A percentile compares a stretch with the other conserved stretches of the same genome.
Conservation (phyloP, 1,284 basidiomycete genomes). For the Cryptococcus hybrid region DNA sequence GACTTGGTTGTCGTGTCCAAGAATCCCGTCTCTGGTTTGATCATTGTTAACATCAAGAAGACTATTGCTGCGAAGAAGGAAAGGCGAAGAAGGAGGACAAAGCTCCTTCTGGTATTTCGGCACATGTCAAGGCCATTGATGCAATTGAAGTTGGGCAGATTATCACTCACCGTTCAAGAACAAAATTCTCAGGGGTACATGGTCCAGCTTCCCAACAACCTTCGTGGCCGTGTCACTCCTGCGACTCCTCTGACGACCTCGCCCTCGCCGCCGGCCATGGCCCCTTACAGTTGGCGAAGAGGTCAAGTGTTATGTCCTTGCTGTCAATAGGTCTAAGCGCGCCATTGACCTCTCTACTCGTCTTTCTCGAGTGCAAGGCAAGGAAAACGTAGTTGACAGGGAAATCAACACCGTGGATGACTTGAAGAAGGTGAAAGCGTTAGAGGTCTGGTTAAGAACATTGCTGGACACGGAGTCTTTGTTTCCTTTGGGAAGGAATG, state of each 20-base stretch:
- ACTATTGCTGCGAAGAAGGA: slow-evolving; percentile 1
- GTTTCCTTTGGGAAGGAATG: slow-evolving; percentile 75
- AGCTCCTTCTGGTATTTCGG: slow-evolving; percentile 56
- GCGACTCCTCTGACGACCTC: slow-evolving; percentile 79
- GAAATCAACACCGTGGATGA: slow-evolving; percentile 66
- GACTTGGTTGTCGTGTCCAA: slow-evolving; percentile 87
- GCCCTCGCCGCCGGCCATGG: slow-evolving; percentile 42
- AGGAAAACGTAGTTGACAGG: slow-evolving; percentile 58
- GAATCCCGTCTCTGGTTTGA: slow-evolving; percentile 79
- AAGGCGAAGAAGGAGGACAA: slow-evolving; percentile 18
- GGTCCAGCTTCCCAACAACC: slow-evolving; percentile 66
- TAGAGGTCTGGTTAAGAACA: slow-evolving; percentile 84
- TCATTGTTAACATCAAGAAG: slow-evolving; percentile 71
- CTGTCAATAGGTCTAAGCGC: slow-evolving; percentile 63
- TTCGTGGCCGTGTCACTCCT: slow-evolving; percentile 76
- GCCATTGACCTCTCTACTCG: slow-evolving; percentile 77
- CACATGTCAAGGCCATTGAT: slow-evolving; percentile 60
- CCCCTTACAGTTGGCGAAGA: slow-evolving; percentile 67
- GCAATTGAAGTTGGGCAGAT: slow-evolving; percentile 67
- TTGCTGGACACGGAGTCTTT: slow-evolving; percentile 81
- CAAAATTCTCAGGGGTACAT: slow-evolving; percentile 65
- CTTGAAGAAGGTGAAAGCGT: slow-evolving; percentile 68
- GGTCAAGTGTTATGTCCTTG: slow-evolving; percentile 67
- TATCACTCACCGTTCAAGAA: slow-evolving; percentile 69
- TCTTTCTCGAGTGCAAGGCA: slow-evolving; percentile 60